Conservation (phyloP, 2,329 filamentous ascomycete species). For the Botrytis pseudocinerea region DNA sequence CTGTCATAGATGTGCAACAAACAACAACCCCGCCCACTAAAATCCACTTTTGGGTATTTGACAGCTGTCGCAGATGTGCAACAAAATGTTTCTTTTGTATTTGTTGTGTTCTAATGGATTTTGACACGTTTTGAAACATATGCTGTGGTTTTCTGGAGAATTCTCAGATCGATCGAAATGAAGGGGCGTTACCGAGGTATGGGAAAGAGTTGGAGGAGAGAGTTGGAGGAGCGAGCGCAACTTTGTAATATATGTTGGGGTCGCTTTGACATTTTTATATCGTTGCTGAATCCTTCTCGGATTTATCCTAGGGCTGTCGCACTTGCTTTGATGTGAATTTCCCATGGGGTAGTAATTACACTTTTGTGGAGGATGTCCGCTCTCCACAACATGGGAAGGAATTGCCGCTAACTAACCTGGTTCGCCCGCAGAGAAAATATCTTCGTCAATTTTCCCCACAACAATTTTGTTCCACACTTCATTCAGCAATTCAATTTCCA, state of each 20-base stretch:
- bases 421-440: not conserved
- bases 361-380: not conserved
- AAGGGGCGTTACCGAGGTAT: conserved; percentile 6
- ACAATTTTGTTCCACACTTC: not conserved
- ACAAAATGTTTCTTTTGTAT: not conserved
- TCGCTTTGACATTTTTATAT: not conserved
- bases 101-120: not conserved
- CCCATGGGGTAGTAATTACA: not conserved
- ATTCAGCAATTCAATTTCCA: not conserved
- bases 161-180: not conserved
- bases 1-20: conserved; percentile 15
- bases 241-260: not conserved
- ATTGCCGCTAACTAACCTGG: not conserved
- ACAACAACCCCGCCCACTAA: not conserved
- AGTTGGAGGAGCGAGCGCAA: too few relatives aligned
- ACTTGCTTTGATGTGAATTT: not conserved
- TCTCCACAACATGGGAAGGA: not conserved
- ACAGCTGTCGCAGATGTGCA: conserved; percentile 17
- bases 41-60: not conserved
- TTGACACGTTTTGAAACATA: not conserved
- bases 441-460: not conserved
- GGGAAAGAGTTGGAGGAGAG: not conserved
- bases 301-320: not conserved
- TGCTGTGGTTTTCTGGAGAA: not conserved
- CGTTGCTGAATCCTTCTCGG: not conserved